Evolutionary conservation across 148 eudicot genomes (phyloP).

Genomic region (Chenopodium formosanum): DNA sequence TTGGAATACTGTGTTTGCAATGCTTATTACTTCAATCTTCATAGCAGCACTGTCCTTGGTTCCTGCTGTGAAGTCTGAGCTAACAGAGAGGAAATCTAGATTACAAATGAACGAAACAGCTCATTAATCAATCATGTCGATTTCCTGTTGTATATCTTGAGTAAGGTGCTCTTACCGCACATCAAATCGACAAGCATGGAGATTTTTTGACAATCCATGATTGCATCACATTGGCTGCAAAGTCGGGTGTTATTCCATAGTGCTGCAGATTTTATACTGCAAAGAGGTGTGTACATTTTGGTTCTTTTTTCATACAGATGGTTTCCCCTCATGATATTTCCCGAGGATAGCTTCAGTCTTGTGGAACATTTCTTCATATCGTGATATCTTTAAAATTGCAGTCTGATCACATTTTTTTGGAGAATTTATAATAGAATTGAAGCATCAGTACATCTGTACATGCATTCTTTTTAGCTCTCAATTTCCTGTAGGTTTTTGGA

Average conservation of each 20-base stretch:
- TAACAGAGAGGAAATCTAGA: constrained; percentile 53
- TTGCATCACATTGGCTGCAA: constrained; percentile 1
- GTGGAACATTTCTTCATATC: not conserved
- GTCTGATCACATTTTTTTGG: constrained; percentile 6
- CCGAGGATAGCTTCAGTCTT: not conserved
- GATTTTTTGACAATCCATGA: not conserved
- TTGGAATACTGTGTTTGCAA: constrained; percentile 82
- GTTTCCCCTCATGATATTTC: not conserved
- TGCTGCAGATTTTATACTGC: not conserved
- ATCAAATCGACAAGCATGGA: constrained; percentile 9
- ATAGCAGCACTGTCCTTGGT: constrained; percentile 64
- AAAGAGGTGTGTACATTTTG: constrained; percentile 19
- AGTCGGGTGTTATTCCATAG: not conserved
- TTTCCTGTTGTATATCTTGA: constrained; percentile 11
- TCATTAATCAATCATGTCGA: constrained; percentile 14
- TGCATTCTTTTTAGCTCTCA: not conserved
- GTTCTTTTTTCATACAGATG: not conserved
- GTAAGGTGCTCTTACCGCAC: constrained; percentile 1
- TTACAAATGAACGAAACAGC: constrained; percentile 30
- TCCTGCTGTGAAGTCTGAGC: constrained; percentile 59
- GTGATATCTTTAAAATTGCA: not conserved
- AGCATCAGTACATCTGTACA: not conserved
- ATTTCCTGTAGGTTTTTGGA: not conserved
- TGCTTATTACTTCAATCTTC: constrained; percentile 69
- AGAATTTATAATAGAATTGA: constrained; percentile 1